phyloP scores from a whole-genome alignment of 345 rosid species.

The Carallia brachiata region DNA sequence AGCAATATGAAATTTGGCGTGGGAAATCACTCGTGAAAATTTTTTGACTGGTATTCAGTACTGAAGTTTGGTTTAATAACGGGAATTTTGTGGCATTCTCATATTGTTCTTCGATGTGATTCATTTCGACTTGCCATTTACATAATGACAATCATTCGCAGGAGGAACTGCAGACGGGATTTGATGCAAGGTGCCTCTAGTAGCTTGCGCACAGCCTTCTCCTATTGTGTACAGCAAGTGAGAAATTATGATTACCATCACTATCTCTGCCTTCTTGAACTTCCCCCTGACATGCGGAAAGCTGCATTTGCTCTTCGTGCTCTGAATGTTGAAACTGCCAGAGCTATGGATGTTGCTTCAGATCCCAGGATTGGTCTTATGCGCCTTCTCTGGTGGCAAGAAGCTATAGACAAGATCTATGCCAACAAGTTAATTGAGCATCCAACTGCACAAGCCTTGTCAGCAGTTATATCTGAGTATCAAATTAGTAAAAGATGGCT shows the following conservation, averaged over 20 bases:
- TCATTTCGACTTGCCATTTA: not conserved
- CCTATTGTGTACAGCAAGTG: constrained; percentile 84
- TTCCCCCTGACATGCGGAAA: constrained; percentile 75
- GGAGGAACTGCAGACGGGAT: not conserved
- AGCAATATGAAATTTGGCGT: too few species aligned
- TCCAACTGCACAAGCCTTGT: constrained; percentile 75
- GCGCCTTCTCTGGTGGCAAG: constrained; percentile 97
- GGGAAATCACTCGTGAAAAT: too few species aligned
- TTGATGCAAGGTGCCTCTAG: constrained; percentile 61
- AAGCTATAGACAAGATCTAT: constrained; percentile 81
- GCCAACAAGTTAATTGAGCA: constrained; percentile 62
- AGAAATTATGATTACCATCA: constrained; percentile 93
- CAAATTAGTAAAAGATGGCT: constrained; percentile 78
- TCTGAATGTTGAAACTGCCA: constrained; percentile 89
- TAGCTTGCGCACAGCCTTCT: constrained; percentile 68
- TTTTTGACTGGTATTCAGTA: too few species aligned
- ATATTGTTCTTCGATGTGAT: not conserved
- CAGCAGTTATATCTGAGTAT: constrained; percentile 64
- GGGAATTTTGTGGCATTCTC: too few species aligned
- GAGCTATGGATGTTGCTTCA: constrained; percentile 93
- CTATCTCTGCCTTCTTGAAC: constrained; percentile 92
- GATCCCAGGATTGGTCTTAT: constrained; percentile 86
- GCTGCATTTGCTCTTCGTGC: constrained; percentile 90
- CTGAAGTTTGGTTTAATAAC: too few species aligned
- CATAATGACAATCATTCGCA: not conserved